Base-by-base conservation (phyloP, 805 yeast genomes). In the Kazachstania bromeliacearum region DNA sequence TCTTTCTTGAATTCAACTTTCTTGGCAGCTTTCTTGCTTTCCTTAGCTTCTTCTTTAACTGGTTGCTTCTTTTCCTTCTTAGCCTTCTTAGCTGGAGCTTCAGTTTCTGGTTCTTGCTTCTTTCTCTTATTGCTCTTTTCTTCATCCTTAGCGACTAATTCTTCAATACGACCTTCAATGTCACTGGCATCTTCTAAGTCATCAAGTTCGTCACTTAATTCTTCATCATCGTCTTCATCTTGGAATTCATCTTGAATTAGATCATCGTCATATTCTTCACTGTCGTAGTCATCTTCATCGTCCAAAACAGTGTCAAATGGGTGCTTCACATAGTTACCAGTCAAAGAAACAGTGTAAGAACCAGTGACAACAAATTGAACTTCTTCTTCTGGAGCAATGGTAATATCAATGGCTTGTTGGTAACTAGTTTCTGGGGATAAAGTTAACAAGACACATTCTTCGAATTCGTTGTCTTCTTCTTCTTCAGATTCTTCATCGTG, bases 311-410 rank as follows among this genome's bases (percentile, higher is more conserved):
- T 49, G 55, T 88, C 95, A 54, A 77, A 85, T 62, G 97, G 96
- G 64, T 88, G 96, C 63, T 84, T 94, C 57, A 92, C 80, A 66
- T 80, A 87, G 79, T 92, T 89, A 70, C 99, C 99, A 49, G 84
- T 71, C 52, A 92, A 68, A 62, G 89, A 94, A 47, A 92, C 71
- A 47, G 94, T 82, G 70, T 87, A 89, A 19, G 96, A 85, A 57
- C 98, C 98, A 43, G 95, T 82, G 39, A 84, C 96, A 56, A 85
- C 94, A 57, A 92, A 92, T 69, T 71, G 78, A 43, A 92, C 85
- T 57, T 88, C 95, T 68, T 92, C 98, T 55, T 79, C 89, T 55
- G 97, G 95, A 37, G 80, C 73, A 55, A 92, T 81, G 55, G 94
- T 84, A 47, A 92, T 66, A 57, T 92, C 96, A 39, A 92, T 61